Evolutionary conservation across 352 stramenopile species (phyloP).

Genomic region (Peronospora destructor): DNA sequence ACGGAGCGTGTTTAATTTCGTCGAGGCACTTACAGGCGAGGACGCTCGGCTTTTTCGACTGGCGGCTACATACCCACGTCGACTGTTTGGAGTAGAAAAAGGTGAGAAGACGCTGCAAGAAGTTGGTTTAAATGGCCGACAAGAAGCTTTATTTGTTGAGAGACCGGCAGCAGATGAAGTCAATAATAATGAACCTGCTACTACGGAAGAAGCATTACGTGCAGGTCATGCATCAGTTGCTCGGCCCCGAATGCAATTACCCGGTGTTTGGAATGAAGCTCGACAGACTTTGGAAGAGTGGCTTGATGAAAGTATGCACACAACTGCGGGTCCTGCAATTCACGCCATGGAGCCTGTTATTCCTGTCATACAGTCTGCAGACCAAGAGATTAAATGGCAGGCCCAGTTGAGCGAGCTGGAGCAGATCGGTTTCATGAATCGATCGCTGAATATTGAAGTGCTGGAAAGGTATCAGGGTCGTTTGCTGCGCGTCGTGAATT

Average conservation of each 20-base stretch:
- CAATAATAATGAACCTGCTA: background rate
- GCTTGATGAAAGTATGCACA: slow-evolving; percentile 42
- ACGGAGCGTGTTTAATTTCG: slow-evolving; percentile 38
- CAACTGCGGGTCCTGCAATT: slow-evolving; percentile 36
- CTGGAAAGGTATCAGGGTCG: slow-evolving; percentile 78
- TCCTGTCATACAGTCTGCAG: slow-evolving; percentile 35
- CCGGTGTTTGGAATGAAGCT: slow-evolving; percentile 39
- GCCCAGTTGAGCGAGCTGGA: slow-evolving; percentile 58
- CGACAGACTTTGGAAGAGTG: slow-evolving; percentile 35
- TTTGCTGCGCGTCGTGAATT: slow-evolving; percentile 78
- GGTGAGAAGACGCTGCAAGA: slow-evolving; percentile 41
- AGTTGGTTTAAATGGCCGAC: slow-evolving; percentile 42
- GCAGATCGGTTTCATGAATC: slow-evolving; percentile 67
- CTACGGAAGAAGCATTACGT: background rate
- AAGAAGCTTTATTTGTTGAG: slow-evolving; percentile 66
- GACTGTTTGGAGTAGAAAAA: slow-evolving; percentile 35
- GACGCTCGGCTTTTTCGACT: slow-evolving; percentile 35
- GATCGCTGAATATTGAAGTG: slow-evolving; percentile 53
- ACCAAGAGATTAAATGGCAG: slow-evolving; percentile 55
- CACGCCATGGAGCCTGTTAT: slow-evolving; percentile 69
- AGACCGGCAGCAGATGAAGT: slow-evolving; percentile 8
- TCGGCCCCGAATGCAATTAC: slow-evolving; percentile 19
- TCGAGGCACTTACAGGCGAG: slow-evolving; percentile 51
- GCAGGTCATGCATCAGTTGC: slow-evolving; percentile 5
- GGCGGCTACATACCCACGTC: slow-evolving; percentile 54